These are phyloP conservation scores for Sordaria brevicollis DNA, from an alignment of 495 filamentous ascomycete species.

Conservation along the genomic window DNA sequence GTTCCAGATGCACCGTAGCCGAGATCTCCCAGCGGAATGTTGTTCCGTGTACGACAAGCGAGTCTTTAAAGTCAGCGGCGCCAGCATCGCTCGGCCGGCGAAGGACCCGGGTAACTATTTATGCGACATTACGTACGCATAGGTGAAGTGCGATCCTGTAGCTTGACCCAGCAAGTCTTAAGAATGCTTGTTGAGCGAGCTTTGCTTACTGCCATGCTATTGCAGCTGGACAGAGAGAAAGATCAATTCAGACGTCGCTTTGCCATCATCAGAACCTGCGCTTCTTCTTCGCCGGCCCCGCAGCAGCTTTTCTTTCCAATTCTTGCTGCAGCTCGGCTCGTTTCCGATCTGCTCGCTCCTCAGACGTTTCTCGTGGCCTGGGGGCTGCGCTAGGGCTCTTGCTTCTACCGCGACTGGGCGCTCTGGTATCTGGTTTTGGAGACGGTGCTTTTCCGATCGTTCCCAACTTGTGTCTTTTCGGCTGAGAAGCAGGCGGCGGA, in stretches of 20 bases:
- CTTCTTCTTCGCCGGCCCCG: slow-evolving; percentile 57
- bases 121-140: not conserved
- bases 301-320: slow-evolving; percentile 53
- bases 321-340: slow-evolving; percentile 54
- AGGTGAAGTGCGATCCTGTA: not conserved
- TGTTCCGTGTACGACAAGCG: not conserved
- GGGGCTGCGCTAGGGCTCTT: slow-evolving; percentile 1
- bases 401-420: slow-evolving; percentile 2
- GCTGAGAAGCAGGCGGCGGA: slow-evolving; percentile 4
- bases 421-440: slow-evolving; percentile 7
- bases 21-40: not conserved
- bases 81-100: not conserved
- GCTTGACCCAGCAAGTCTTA: not conserved
- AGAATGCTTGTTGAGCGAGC: not conserved
- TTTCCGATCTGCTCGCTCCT: slow-evolving; percentile 52
- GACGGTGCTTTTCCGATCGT: slow-evolving; percentile 21
- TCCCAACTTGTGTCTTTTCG: slow-evolving; percentile 21
- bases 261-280: slow-evolving; percentile 40
- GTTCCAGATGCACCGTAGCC: not conserved
- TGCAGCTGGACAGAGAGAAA: not conserved
- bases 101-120: not conserved
- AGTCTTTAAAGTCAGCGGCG: not conserved
- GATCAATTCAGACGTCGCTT: not conserved
- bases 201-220: not conserved
- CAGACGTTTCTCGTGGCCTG: slow-evolving; percentile 27